Conservation (phyloP, 1,284 basidiomycete species). For the Microstroma glucosiphilum region DNA sequence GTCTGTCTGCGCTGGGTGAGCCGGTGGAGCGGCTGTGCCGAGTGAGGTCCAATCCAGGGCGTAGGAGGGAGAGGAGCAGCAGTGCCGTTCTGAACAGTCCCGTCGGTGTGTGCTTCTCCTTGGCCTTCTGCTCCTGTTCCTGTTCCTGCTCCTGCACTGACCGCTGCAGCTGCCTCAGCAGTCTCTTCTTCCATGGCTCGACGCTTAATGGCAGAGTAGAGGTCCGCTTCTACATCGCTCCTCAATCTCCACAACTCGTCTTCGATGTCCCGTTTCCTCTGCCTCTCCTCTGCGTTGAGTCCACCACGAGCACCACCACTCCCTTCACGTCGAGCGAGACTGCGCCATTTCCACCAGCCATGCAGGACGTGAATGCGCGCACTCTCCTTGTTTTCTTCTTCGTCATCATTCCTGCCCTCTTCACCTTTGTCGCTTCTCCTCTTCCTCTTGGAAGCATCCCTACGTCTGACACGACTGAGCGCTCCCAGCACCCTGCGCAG, state of each 20-base stretch:
- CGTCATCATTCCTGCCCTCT: neutral
- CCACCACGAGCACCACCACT: neutral
- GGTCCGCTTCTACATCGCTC: slow-evolving; percentile 44
- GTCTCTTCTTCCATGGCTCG: slow-evolving; percentile 21
- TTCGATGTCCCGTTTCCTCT: slow-evolving; percentile 32
- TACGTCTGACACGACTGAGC: slow-evolving; percentile 39
- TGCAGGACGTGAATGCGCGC: slow-evolving; percentile 39
- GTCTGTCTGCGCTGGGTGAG: slow-evolving; percentile 35
- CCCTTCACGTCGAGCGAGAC: slow-evolving; percentile 7
- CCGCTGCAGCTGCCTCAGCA: neutral
- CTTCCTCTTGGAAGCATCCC: slow-evolving; percentile 20
- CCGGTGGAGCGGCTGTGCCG: slow-evolving; percentile 34
- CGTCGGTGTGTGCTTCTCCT: slow-evolving; percentile 7
- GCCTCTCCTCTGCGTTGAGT: neutral
- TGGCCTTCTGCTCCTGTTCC: neutral
- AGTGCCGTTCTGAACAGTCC: neutral
- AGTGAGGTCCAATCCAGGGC: slow-evolving; percentile 40
- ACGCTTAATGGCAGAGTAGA: slow-evolving; percentile 40
- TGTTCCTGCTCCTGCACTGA: neutral
- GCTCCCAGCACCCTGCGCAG: slow-evolving; percentile 47
- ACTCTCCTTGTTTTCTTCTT: slow-evolving; percentile 27
- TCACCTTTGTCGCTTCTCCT: slow-evolving; percentile 4
- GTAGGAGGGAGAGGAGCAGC: slow-evolving; percentile 23
- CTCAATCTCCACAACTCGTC: slow-evolving; percentile 43
- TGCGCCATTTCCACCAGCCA: slow-evolving; percentile 42